Conservation (phyloP, 768 basidiomycete genomes). For the Naganishia antarctica region DNA sequence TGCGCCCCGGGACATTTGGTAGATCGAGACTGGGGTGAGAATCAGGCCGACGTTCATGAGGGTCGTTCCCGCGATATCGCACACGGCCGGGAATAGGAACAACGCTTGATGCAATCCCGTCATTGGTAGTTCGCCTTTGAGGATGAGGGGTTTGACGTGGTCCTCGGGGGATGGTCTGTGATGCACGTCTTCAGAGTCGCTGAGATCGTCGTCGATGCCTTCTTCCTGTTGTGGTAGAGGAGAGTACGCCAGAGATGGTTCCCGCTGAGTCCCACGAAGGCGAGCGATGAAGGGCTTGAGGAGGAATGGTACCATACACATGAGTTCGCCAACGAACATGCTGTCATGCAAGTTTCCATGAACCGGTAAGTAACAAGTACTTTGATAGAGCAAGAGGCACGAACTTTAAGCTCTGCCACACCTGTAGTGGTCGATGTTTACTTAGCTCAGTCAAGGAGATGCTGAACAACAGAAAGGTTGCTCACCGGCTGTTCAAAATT, state of each 20-base stretch:
- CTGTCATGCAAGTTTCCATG: constrained; percentile 34
- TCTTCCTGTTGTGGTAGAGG: constrained; percentile 29
- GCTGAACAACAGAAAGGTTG: too few relatives aligned
- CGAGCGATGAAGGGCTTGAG: constrained; percentile 25
- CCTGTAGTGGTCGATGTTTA: constrained; percentile 29
- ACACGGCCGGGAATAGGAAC: constrained; percentile 80
- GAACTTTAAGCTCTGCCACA: constrained; percentile 49
- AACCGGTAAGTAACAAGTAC: neutral
- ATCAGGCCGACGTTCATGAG: constrained; percentile 95
- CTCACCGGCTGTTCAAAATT: constrained; percentile 92
- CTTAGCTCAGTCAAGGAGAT: neutral
- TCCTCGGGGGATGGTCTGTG: neutral
- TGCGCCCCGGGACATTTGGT: constrained; percentile 81
- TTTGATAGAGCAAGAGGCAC: constrained; percentile 3
- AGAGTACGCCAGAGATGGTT: neutral
- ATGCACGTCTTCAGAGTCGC: neutral
- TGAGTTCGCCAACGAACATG: constrained; percentile 76
- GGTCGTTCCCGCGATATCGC: constrained; percentile 71
- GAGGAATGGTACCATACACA: constrained; percentile 50
- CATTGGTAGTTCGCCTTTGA: neutral
- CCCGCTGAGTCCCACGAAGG: neutral
- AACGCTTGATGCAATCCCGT: constrained; percentile 48
- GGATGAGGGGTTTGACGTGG: neutral
- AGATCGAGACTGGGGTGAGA: constrained; percentile 93
- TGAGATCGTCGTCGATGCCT: constrained; percentile 4